A percentile compares a stretch with the other conserved stretches of the same genome.
Evolutionary conservation across 495 filamentous ascomycete species (phyloP).

Genomic region (Penicillium coffeae): DNA sequence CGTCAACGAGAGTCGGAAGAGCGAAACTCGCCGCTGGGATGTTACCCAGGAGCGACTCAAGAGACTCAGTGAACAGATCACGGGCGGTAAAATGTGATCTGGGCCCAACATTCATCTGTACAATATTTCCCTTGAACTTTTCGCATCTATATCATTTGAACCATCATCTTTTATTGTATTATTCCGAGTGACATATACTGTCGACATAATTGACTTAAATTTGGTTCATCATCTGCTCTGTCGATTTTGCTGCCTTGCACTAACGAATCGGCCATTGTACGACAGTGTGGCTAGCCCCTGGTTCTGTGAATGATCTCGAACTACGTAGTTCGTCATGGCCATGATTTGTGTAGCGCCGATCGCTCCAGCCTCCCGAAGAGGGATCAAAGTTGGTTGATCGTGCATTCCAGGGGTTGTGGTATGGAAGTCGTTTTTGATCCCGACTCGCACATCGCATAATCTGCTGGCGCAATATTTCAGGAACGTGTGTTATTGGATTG

Average conservation of each 20-base stretch:
- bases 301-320: no score
- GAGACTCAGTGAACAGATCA: slow-evolving; percentile 64
- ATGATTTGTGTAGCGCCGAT: no score
- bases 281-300: no score
- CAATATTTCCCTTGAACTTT: slow-evolving; percentile 22
- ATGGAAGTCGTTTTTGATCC: neutral
- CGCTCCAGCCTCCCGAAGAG: neutral
- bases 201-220: no score
- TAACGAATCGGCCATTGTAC: no score
- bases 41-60: slow-evolving; percentile 55
- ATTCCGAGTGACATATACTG: no score
- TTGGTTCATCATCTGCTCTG: no score
- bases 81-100: slow-evolving; percentile 61
- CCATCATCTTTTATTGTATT: neutral
- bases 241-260: no score
- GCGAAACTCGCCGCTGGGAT: slow-evolving; percentile 36
- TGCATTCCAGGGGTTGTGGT: neutral
- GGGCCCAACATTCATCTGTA: slow-evolving; percentile 18
- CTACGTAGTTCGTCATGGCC: no score
- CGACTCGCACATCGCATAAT: neutral
- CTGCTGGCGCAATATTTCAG: neutral
- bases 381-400: neutral
- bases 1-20: slow-evolving; percentile 30
- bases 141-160: slow-evolving; percentile 15
- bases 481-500: neutral